Percentiles rank a stretch among this genome's conserved stretches.
Evolutionary conservation across 2,329 filamentous ascomycete genomes (phyloP).

Genomic region (Ophiostoma ips): DNA sequence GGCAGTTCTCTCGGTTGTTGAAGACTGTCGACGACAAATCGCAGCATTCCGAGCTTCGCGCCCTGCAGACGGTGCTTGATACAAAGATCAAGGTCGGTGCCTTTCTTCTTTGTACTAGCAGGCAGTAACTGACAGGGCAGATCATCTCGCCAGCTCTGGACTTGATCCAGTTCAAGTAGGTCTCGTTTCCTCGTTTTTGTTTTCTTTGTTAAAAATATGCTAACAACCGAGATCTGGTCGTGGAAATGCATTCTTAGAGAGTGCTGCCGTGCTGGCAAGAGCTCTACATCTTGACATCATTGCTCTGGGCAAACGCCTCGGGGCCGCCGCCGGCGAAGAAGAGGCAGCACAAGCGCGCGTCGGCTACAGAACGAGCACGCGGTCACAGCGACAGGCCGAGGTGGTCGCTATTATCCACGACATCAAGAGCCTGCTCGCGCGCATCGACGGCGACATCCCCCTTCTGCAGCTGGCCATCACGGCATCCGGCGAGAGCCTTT

Average conservation of each 20-base stretch:
- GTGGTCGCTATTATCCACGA: slow-evolving; percentile 57
- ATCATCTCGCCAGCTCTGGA: slow-evolving; percentile 85
- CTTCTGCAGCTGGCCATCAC: slow-evolving; percentile 88
- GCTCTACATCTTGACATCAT: slow-evolving; percentile 74
- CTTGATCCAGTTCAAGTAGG: slow-evolving; percentile 77
- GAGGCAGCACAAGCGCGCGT: not conserved
- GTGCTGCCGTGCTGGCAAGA: slow-evolving; percentile 70
- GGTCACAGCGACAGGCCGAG: slow-evolving; percentile 34
- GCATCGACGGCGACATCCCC: slow-evolving; percentile 84
- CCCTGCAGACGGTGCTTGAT: slow-evolving; percentile 60
- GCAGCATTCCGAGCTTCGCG: slow-evolving; percentile 52
- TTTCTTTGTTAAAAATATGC: not conserved
- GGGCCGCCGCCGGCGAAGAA: slow-evolving; percentile 43
- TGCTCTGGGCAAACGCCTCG: slow-evolving; percentile 59
- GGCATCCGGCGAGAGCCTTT: slow-evolving; percentile 78
- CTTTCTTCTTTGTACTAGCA: not conserved
- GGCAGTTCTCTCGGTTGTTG: slow-evolving; percentile 64
- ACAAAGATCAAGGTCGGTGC: slow-evolving; percentile 62
- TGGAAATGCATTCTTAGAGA: slow-evolving; percentile 55
- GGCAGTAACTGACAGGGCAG: slow-evolving; percentile 23
- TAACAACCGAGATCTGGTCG: slow-evolving; percentile 28
- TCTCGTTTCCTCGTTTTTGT: not conserved
- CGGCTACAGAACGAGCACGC: slow-evolving; percentile 23
- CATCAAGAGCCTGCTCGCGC: slow-evolving; percentile 58
- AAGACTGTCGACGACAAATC: slow-evolving; percentile 62